Evolutionary conservation across 1,284 basidiomycete genomes (phyloP).

Genomic region (Phlebopus sp.): DNA sequence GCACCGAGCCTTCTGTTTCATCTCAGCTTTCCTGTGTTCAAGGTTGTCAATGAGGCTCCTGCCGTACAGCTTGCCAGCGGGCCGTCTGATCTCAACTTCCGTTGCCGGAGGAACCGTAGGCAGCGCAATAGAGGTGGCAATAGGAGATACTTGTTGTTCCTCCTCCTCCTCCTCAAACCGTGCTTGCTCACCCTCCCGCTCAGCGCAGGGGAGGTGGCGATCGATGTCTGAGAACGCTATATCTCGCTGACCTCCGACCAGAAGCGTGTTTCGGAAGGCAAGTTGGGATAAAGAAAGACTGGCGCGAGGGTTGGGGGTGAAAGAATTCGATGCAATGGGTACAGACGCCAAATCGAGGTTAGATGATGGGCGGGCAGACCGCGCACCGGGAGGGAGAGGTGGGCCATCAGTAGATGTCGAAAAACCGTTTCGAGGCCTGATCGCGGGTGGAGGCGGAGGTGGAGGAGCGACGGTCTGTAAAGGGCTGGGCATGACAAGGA

Average conservation of each 20-base stretch:
- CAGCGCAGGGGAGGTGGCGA: slow-evolving; percentile 57
- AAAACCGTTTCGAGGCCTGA: slow-evolving; percentile 54
- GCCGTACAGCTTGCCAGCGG: slow-evolving; percentile 75
- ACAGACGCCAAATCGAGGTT: slow-evolving; percentile 30
- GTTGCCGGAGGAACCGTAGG: slow-evolving; percentile 23
- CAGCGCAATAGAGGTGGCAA: slow-evolving; percentile 34
- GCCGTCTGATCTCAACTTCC: slow-evolving; percentile 39
- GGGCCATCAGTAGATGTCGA: slow-evolving; percentile 60
- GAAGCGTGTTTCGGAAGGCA: slow-evolving; percentile 73
- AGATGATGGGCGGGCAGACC: slow-evolving; percentile 49
- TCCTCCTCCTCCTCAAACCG: slow-evolving; percentile 42
- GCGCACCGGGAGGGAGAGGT: slow-evolving; percentile 67
- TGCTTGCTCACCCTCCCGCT: slow-evolving; percentile 69
- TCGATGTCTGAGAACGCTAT: slow-evolving; percentile 61
- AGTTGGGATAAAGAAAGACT: slow-evolving; percentile 73
- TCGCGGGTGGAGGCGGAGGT: slow-evolving; percentile 28
- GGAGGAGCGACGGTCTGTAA: slow-evolving; percentile 52
- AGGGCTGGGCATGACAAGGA: slow-evolving; percentile 83
- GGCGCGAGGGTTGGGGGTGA: slow-evolving; percentile 73
- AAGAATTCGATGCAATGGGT: slow-evolving; percentile 61
- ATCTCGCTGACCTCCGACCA: slow-evolving; percentile 63
- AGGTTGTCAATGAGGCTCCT: slow-evolving; percentile 80
- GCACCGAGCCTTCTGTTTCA: slow-evolving; percentile 74
- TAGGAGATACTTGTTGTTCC: slow-evolving; percentile 39
- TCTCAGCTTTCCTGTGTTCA: slow-evolving; percentile 68